Evolutionary conservation across 805 yeast species (phyloP).

Genomic region (Suhomyces pyralidae): DNA sequence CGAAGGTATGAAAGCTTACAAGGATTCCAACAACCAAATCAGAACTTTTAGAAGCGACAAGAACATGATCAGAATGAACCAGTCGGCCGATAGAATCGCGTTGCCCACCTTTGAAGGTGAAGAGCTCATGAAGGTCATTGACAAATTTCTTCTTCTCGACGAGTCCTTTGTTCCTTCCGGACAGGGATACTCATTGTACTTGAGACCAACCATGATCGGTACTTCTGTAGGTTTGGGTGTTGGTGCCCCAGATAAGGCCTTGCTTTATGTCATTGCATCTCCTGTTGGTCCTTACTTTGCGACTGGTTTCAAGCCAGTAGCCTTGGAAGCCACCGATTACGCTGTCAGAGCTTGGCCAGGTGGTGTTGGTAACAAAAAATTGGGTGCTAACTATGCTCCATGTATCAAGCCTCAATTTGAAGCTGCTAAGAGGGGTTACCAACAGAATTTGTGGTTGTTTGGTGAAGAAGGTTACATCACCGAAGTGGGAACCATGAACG

Average conservation of each 20-base stretch:
- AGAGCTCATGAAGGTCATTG: conserved; percentile 71
- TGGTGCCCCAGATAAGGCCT: conserved; percentile 73
- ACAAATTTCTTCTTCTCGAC: conserved; percentile 73
- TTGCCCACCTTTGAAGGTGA: conserved; percentile 82
- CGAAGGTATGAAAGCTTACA: conserved; percentile 94
- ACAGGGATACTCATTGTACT: conserved; percentile 85
- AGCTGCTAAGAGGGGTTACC: conserved; percentile 90
- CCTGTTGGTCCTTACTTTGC: conserved; percentile 97
- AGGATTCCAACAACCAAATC: conserved; percentile 46
- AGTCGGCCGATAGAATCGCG: conserved; percentile 83
- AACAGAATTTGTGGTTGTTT: conserved; percentile 94
- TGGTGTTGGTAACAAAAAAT: conserved; percentile 93
- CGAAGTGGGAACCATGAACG: conserved; percentile 98
- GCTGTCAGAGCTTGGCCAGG: conserved; percentile 99
- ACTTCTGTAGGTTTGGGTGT: conserved; percentile 89
- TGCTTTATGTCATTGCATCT: conserved; percentile 82
- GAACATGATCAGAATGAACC: conserved; percentile 90
- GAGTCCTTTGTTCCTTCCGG: conserved; percentile 77
- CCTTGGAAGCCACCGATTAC: conserved; percentile 89
- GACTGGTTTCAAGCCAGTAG: conserved; percentile 94
- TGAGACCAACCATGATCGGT: conserved; percentile 95
- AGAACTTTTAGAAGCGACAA: conserved; percentile 88
- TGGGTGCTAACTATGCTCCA: conserved; percentile 98
- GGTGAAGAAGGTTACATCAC: conserved; percentile 85
- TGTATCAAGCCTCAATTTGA: conserved; percentile 86